Conservation (phyloP, 768 basidiomycete genomes). For the Ramaria sp. region DNA sequence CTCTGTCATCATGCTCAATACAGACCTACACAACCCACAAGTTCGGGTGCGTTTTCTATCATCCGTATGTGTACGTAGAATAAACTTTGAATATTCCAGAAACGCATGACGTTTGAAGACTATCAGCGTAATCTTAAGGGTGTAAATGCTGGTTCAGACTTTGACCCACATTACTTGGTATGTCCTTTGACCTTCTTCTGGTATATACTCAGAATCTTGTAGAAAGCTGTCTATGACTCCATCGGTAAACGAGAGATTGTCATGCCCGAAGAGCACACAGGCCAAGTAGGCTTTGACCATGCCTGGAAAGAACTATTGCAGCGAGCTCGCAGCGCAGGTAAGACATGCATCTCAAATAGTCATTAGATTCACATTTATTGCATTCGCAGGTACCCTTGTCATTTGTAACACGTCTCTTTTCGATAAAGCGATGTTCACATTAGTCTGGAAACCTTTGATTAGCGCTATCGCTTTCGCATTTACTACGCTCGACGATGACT, state of each 20-base stretch:
- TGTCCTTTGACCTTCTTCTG: slow-evolving; percentile 13
- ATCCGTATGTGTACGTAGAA: neutral
- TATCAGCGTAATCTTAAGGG: slow-evolving; percentile 88
- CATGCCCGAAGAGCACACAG: slow-evolving; percentile 96
- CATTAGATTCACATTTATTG: slow-evolving; percentile 5
- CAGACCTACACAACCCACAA: slow-evolving; percentile 93
- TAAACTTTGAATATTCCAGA: slow-evolving; percentile 34
- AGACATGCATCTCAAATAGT: slow-evolving; percentile 13
- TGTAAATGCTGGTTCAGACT: slow-evolving; percentile 78
- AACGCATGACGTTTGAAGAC: slow-evolving; percentile 95
- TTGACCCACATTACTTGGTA: slow-evolving; percentile 79
- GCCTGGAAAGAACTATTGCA: slow-evolving; percentile 94
- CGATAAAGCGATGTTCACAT: slow-evolving; percentile 88
- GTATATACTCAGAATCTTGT: neutral
- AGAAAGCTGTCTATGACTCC: slow-evolving; percentile 89
- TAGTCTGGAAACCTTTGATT: slow-evolving; percentile 87
- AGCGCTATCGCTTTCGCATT: slow-evolving; percentile 95
- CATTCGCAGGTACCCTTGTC: slow-evolving; percentile 47
- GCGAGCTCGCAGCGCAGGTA: slow-evolving; percentile 73
- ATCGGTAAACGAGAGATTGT: slow-evolving; percentile 92
- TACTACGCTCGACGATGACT: slow-evolving; percentile 93
- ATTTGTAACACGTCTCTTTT: slow-evolving; percentile 71
- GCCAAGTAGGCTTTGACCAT: slow-evolving; percentile 94
- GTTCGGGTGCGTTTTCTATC: slow-evolving; percentile 48
- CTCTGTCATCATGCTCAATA: slow-evolving; percentile 97